A percentile compares a stretch with the other conserved stretches of the same genome.
Conservation (phyloP, 2,329 filamentous ascomycete species). For the Microsporum ferrugineum region DNA sequence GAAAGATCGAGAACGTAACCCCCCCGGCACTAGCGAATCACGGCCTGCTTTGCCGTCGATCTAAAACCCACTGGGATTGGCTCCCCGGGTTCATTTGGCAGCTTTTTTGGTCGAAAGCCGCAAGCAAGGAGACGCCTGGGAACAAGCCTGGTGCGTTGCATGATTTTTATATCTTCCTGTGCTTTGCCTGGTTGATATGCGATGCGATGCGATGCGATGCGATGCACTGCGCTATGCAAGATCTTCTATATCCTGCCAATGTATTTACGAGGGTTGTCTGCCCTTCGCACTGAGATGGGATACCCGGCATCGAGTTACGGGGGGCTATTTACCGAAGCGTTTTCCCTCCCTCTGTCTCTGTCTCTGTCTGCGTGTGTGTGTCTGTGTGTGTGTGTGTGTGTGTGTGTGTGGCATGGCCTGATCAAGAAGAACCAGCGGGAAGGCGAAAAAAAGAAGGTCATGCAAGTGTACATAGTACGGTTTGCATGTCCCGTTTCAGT, state of each 20-base stretch:
- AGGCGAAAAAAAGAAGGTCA: no score
- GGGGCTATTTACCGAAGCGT: neutral
- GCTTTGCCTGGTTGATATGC: no score
- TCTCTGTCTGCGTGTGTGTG: no score
- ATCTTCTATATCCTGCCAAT: no score
- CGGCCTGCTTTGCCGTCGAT: conserved; percentile 29
- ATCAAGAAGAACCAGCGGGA: neutral
- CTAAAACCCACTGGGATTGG: conserved; percentile 24
- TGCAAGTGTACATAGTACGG: no score
- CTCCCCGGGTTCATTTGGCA: neutral
- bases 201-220: neutral
- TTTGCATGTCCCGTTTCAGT: no score
- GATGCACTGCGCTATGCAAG: neutral
- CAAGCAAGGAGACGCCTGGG: neutral
- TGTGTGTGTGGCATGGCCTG: neutral
- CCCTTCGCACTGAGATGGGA: neutral
- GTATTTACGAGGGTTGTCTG: neutral
- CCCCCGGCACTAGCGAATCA: conserved; percentile 35
- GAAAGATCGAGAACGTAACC: conserved; percentile 40
- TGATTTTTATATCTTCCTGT: neutral
- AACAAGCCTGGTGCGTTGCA: neutral
- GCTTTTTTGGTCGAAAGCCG: neutral
- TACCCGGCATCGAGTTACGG: neutral
- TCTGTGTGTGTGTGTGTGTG: no score
- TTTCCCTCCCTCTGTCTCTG: no score